Evolutionary conservation across 495 filamentous ascomycete genomes (phyloP), one percentile per base, ranked within the genome.

Genomic region (Penicillium pancosmium): DNA sequence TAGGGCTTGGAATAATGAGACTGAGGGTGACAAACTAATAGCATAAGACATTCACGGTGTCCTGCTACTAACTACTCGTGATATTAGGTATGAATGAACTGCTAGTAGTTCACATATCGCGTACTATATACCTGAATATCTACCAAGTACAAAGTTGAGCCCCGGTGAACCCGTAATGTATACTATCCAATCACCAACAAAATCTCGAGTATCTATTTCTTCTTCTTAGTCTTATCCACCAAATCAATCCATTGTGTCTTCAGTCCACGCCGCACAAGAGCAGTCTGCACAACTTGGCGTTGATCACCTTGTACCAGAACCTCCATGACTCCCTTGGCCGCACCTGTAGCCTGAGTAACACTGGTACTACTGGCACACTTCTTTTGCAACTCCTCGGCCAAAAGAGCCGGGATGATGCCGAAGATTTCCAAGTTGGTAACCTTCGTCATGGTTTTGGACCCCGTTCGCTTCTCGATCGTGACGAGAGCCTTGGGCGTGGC

Each of bases 291-390:
- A 4, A 77, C 82, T 56, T 83, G 79, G 40, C 80, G 78, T 73
- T 90, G 87, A 59, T 86, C 85, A 8, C 88, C 88, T 66, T 91
- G 88, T 2, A 90, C 82, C 73, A 86, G 73, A 35, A 91, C 81
- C 69, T 91, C 88, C 84, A 88, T 85, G 0, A 88, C 75, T 2
- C 83, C 84, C 64, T 82, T 83, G 57, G 86, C 82, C 12, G 84
- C 84, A 5, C 87, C 88, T 9, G 73, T 76, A 47, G 87, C 72
- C 63, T 86, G 82, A 5, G 80, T 75, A 6, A 90, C 86, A 55
- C 85, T 89, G 13, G 88, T 88, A 48, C 83, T 86, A 35, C 88
- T 84, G 3, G 88, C 88, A 69, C 88, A 91, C 43, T 82, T 82
- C 72, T 86, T 90, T 68, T 88, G 79, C 55, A 91, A 68, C 65